Conservation (phyloP, 2,329 filamentous ascomycete species). For the Volutella citrinella region DNA sequence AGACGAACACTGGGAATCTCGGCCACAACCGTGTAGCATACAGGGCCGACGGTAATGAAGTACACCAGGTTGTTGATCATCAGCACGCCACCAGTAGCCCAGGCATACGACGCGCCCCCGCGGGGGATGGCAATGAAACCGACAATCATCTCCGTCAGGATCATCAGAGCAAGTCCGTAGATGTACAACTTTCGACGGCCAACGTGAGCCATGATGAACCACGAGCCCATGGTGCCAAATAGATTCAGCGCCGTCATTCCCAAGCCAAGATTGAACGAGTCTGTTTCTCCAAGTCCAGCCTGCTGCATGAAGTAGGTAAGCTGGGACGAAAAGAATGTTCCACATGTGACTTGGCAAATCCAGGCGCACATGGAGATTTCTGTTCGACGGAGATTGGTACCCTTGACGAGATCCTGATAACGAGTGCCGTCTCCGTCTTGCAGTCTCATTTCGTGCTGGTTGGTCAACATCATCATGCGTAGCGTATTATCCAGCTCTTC, state of each 20-base stretch:
- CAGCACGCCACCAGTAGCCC: no score
- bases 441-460: conserved; percentile 46
- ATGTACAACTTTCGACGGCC: conserved; percentile 46
- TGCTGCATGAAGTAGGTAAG: conserved; percentile 51
- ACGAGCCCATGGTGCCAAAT: conserved; percentile 43
- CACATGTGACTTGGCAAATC: conserved; percentile 39
- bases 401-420: conserved; percentile 48
- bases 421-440: conserved; percentile 35
- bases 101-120: no score
- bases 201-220: conserved; percentile 41
- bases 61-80: conserved; percentile 37
- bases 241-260: conserved; percentile 43
- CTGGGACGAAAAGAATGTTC: conserved; percentile 51
- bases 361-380: conserved; percentile 45
- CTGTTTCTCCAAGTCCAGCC: conserved; percentile 37
- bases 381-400: conserved; percentile 42
- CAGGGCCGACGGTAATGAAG: conserved; percentile 38
- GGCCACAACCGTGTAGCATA: conserved; percentile 38
- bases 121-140: no score
- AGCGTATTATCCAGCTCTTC: conserved; percentile 40
- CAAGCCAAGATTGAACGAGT: conserved; percentile 39
- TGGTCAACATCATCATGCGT: conserved; percentile 51
- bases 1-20: conserved; percentile 39
- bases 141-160: no score
- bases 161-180: no score